These are phyloP conservation scores for Didymella segeticola DNA, from an alignment of 2,329 filamentous ascomycete species.

Conservation along the genomic window DNA sequence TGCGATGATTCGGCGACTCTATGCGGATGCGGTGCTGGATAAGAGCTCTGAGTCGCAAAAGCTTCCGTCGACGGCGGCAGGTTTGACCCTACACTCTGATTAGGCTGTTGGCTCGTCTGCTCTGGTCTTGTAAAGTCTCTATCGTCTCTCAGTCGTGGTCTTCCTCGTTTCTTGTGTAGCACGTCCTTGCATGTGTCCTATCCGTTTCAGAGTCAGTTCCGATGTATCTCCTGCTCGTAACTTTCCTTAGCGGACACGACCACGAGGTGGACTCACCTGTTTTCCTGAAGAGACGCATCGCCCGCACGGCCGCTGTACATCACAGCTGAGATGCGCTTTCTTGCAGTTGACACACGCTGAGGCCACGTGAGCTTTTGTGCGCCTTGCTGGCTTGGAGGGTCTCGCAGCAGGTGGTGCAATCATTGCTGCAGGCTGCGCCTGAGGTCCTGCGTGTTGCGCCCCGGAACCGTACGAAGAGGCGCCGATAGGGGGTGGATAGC, in stretches of 20 bases:
- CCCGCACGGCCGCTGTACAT: slow-evolving; percentile 76
- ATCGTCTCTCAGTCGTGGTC: slow-evolving; percentile 74
- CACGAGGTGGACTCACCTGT: slow-evolving; percentile 52
- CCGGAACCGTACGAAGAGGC: slow-evolving; percentile 34
- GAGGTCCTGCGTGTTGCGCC: slow-evolving; percentile 37
- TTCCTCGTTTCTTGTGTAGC: slow-evolving; percentile 83
- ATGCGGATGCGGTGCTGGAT: slow-evolving; percentile 29
- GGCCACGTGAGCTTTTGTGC: slow-evolving; percentile 79
- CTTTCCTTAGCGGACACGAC: slow-evolving; percentile 9
- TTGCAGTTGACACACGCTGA: slow-evolving; percentile 88
- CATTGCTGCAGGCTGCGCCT: slow-evolving; percentile 42
- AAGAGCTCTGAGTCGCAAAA: slow-evolving; percentile 31
- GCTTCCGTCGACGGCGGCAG: slow-evolving; percentile 27
- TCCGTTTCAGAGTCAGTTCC: slow-evolving; percentile 23
- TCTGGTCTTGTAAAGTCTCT: slow-evolving; percentile 43
- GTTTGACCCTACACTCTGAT: slow-evolving; percentile 34
- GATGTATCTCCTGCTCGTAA: slow-evolving; percentile 4
- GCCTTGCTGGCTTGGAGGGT: slow-evolving; percentile 45
- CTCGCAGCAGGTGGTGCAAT: slow-evolving; percentile 41
- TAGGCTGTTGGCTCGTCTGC: slow-evolving; percentile 36
- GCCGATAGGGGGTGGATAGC: slow-evolving; percentile 33
- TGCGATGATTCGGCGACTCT: slow-evolving; percentile 34
- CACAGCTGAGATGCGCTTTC: slow-evolving; percentile 74
- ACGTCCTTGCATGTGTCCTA: slow-evolving; percentile 82
- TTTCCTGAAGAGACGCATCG: slow-evolving; percentile 81